A percentile compares a stretch with the other conserved stretches of the same genome.
Conservation (phyloP, 2,329 filamentous ascomycete species). For the Arthrobotrys sphaeroides region DNA sequence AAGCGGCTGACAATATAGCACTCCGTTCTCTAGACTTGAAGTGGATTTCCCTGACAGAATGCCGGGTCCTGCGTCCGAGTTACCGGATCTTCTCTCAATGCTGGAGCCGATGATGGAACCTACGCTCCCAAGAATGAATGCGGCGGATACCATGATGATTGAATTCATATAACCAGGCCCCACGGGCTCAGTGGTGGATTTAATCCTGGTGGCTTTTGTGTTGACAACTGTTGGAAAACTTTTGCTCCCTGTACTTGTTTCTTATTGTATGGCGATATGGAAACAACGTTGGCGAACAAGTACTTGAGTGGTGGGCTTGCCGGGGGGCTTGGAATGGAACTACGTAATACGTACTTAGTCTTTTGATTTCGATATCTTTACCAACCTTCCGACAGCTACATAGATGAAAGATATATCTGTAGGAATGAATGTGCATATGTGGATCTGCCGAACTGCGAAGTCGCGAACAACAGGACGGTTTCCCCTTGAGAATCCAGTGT, state of each 20-base stretch:
- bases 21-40: not conserved
- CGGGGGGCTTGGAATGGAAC: too few species aligned
- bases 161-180: conserved; percentile 12
- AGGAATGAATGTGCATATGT: not conserved
- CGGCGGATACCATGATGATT: conserved; percentile 37
- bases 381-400: too few species aligned
- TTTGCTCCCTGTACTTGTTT: too few species aligned
- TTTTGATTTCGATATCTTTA: too few species aligned
- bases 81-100: conserved; percentile 35
- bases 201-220: not conserved
- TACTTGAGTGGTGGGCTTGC: too few species aligned
- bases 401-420: too few species aligned
- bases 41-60: not conserved
- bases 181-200: not conserved
- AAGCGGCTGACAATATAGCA: not conserved
- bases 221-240: not conserved
- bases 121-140: conserved; percentile 18
- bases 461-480: not conserved
- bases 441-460: not conserved
- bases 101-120: conserved; percentile 40
- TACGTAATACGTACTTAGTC: too few species aligned
- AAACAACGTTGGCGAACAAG: too few species aligned
- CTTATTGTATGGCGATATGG: too few species aligned
- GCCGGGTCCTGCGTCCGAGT: not conserved
- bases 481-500: not conserved